Evolutionary conservation across 1,284 basidiomycete species (phyloP).

Genomic region (Ustilago xerochloae): DNA sequence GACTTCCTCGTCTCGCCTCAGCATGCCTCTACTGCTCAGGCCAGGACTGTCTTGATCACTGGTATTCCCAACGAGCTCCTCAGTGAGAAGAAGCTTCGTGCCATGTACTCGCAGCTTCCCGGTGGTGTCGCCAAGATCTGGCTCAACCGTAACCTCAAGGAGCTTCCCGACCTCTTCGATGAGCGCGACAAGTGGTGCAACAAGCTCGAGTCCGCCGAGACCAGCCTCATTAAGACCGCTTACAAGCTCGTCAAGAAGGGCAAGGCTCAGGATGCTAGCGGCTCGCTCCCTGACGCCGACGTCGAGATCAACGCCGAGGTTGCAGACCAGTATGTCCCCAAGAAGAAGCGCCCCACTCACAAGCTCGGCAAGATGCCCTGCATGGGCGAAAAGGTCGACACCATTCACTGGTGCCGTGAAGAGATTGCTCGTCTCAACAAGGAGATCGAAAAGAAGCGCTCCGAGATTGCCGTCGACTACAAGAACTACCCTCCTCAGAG

Average conservation of each 20-base stretch:
- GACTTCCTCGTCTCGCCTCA: constrained; percentile 80
- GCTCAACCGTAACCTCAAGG: constrained; percentile 85
- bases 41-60: constrained; percentile 87
- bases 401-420: constrained; percentile 83
- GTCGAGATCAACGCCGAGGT: constrained; percentile 54
- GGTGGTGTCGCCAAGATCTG: constrained; percentile 89
- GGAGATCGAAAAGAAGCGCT: constrained; percentile 72
- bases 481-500: constrained; percentile 73
- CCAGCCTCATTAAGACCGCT: constrained; percentile 78
- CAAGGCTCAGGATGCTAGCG: constrained; percentile 58
- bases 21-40: constrained; percentile 81
- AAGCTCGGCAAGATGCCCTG: constrained; percentile 76
- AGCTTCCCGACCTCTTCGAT: constrained; percentile 84
- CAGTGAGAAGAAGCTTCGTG: constrained; percentile 74
- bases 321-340: constrained; percentile 59
- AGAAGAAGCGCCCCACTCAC: constrained; percentile 77
- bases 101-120: constrained; percentile 79
- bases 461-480: constrained; percentile 74
- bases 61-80: constrained; percentile 86
- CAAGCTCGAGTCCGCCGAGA: constrained; percentile 87
- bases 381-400: constrained; percentile 80
- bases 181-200: constrained; percentile 79
- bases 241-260: constrained; percentile 73
- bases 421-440: constrained; percentile 73
- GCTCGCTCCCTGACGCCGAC: constrained; percentile 39